Conservation (phyloP, 169 alveolate species). For the Cryptosporidium bovis region DNA sequence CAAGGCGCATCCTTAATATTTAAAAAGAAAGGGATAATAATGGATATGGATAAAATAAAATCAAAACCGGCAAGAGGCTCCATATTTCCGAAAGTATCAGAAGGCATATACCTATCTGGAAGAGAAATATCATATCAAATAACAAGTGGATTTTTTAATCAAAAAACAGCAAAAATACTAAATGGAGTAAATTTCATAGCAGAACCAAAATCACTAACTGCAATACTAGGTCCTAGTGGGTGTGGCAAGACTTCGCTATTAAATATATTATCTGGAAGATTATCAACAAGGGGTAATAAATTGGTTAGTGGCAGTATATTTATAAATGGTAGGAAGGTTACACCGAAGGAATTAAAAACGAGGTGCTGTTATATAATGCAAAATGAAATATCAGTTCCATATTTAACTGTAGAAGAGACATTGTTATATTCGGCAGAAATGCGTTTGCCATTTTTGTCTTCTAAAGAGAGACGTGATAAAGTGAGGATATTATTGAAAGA, state of each 20-base stretch:
- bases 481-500: slow-evolving; percentile 75
- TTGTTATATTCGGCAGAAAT: slow-evolving; percentile 84
- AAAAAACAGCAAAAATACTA: slow-evolving; percentile 30
- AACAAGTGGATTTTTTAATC: slow-evolving; percentile 51
- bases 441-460: slow-evolving; percentile 60
- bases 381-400: slow-evolving; percentile 82
- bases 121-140: slow-evolving; percentile 41
- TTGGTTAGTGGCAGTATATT: slow-evolving; percentile 37
- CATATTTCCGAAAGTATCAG: slow-evolving; percentile 8
- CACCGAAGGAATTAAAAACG: slow-evolving; percentile 61
- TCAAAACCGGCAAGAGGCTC: slow-evolving; percentile 31
- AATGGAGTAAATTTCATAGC: slow-evolving; percentile 53
- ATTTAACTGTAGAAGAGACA: slow-evolving; percentile 87
- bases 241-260: slow-evolving; percentile 93
- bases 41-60: slow-evolving; percentile 1
- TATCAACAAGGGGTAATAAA: slow-evolving; percentile 35
- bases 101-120: slow-evolving; percentile 35
- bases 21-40: neutral
- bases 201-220: slow-evolving; percentile 71
- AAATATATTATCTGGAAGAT: slow-evolving; percentile 87
- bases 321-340: slow-evolving; percentile 70
- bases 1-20: no score
- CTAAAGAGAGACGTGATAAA: slow-evolving; percentile 65
- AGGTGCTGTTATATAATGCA: slow-evolving; percentile 86
- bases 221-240: slow-evolving; percentile 87